Conservation (phyloP, 345 rosid species). For the Populus simonii region DNA sequence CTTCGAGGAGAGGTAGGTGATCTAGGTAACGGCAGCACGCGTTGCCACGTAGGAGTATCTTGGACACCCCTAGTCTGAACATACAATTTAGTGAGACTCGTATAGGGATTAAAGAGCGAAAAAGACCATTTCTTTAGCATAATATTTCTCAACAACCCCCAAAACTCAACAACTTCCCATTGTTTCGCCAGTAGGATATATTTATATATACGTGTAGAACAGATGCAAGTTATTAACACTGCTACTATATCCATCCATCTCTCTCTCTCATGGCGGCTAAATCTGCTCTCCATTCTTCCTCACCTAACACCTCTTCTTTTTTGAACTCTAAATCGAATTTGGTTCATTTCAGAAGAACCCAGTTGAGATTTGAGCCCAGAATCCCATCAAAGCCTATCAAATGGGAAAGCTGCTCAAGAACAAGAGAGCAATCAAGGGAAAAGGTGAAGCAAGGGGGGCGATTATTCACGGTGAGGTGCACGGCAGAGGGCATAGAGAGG, state of each 20-base stretch:
- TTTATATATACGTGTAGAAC: too few species aligned
- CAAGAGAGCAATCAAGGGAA: background rate
- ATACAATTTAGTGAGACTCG: too few species aligned
- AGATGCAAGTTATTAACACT: background rate
- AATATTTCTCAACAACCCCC: constrained; percentile 11
- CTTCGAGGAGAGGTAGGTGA: too few species aligned
- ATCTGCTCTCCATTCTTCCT: constrained; percentile 27
- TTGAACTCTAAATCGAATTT: constrained; percentile 18
- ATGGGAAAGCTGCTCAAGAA: constrained; percentile 5
- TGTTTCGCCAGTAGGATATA: too few species aligned
- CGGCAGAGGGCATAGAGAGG: constrained; percentile 34
- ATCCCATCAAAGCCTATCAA: constrained; percentile 4
- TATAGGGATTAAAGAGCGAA: too few species aligned
- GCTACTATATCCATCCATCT: background rate
- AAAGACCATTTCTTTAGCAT: background rate
- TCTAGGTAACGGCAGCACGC: too few species aligned
- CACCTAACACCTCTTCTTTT: constrained; percentile 12
- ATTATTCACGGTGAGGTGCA: constrained; percentile 3
- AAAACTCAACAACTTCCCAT: background rate
- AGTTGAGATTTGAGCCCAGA: constrained; percentile 24
- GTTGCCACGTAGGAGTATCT: too few species aligned
- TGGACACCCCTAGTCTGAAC: too few species aligned
- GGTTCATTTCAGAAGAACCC: constrained; percentile 21
- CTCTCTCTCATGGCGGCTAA: constrained; percentile 36
- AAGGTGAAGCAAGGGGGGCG: constrained; percentile 3